Percentiles rank a stretch among this genome's conserved stretches.
Evolutionary conservation across 106 monocot genomes (phyloP).

Genomic region (Dendrobium nobile): DNA sequence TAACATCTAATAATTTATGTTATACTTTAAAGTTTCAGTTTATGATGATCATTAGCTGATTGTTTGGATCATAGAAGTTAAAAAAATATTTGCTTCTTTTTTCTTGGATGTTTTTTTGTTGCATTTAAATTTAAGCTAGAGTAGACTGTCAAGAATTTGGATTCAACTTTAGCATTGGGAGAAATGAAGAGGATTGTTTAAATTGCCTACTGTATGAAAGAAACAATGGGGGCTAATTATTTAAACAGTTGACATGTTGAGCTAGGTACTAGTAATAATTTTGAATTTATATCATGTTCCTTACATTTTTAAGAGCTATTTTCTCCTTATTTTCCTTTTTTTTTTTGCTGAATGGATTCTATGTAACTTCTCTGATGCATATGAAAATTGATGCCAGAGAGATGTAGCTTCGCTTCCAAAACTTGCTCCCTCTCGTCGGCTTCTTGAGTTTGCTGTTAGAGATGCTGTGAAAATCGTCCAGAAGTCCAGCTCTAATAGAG

Average conservation of each 20-base stretch:
- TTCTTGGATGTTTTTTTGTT: neutral
- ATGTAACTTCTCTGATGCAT: neutral
- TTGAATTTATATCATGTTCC: neutral
- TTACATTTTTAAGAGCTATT: neutral
- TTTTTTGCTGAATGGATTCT: neutral
- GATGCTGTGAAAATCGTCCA: conserved; percentile 74
- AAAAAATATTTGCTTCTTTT: neutral
- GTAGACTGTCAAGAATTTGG: neutral
- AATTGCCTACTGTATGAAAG: neutral
- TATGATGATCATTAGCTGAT: neutral
- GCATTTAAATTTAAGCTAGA: neutral
- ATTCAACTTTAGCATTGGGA: neutral
- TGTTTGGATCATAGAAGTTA: neutral
- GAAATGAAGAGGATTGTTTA: neutral
- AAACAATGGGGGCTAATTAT: neutral
- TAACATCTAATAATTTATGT: neutral
- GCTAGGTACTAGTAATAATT: neutral
- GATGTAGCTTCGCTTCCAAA: conserved; percentile 29
- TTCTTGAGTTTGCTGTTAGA: conserved; percentile 95
- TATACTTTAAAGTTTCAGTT: too few species aligned
- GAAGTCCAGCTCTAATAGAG: conserved; percentile 29
- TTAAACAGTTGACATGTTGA: neutral
- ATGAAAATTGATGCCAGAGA: conserved; percentile 24
- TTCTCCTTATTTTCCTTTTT: neutral
- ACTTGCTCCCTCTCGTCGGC: conserved; percentile 56